Percentiles rank a stretch among this genome's conserved stretches.
Conservation (phyloP, 495 filamentous ascomycete genomes). For the Margaritispora aquatica region DNA sequence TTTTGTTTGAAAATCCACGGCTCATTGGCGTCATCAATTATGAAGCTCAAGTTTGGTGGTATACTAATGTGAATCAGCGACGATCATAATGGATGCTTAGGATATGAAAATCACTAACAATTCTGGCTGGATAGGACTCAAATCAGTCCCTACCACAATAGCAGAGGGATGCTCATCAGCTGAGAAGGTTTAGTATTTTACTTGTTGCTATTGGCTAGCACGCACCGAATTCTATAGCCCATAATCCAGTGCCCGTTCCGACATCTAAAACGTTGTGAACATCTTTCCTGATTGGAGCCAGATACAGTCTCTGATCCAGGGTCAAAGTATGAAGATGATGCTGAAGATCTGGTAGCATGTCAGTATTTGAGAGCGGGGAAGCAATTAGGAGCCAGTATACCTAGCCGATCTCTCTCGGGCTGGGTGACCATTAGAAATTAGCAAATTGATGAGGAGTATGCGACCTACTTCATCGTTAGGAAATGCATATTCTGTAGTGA, state of each 20-base stretch:
- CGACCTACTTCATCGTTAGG: slow-evolving; percentile 34
- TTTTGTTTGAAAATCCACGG: slow-evolving; percentile 36
- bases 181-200: too few species aligned
- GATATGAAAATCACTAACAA: too few species aligned
- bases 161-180: slow-evolving; percentile 35
- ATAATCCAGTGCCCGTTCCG: slow-evolving; percentile 53
- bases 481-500: slow-evolving; percentile 29
- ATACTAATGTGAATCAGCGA: slow-evolving; percentile 24
- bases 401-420: slow-evolving; percentile 1
- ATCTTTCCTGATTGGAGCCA: slow-evolving; percentile 7
- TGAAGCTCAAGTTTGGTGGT: slow-evolving; percentile 41
- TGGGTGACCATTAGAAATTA: too few species aligned
- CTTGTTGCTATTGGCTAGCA: too few species aligned
- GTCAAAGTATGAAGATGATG: slow-evolving; percentile 27
- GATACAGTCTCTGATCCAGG: slow-evolving; percentile 5
- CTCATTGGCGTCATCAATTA: slow-evolving; percentile 46
- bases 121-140: slow-evolving; percentile 26
- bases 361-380: background rate
- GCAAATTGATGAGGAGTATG: too few species aligned
- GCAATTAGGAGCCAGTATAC: background rate
- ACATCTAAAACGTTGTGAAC: slow-evolving; percentile 26
- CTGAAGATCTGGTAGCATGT: slow-evolving; percentile 35
- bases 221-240: slow-evolving; percentile 50
- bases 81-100: too few species aligned
- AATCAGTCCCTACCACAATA: slow-evolving; percentile 47